Conservation (phyloP, 73 alveolate genomes). For the Tetrahymena elliotti region DNA sequence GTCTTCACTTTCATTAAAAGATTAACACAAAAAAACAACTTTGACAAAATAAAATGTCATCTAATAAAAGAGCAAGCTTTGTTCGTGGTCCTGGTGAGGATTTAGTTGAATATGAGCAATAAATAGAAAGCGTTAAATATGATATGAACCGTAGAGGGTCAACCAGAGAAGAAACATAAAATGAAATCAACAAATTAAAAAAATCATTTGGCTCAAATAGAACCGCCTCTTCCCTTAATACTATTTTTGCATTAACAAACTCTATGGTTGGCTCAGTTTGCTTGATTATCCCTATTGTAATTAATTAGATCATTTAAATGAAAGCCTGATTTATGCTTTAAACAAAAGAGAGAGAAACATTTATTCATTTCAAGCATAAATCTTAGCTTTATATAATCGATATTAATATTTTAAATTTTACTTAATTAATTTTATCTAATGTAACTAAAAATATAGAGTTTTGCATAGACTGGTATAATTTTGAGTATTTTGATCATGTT, state of each 20-base stretch:
- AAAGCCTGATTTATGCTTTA: neutral
- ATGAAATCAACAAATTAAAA: neutral
- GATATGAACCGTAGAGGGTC: neutral
- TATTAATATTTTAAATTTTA: too few species aligned
- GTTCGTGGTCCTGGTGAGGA: neutral
- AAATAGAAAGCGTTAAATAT: neutral
- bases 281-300: constrained; percentile 13
- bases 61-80: neutral
- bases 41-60: neutral
- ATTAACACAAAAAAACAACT: neutral
- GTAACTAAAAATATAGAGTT: neutral
- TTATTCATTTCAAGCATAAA: too few species aligned
- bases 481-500: constrained; percentile 14
- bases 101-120: neutral
- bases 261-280: constrained; percentile 44
- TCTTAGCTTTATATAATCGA: too few species aligned
- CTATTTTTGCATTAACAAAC: constrained; percentile 24
- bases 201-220: neutral
- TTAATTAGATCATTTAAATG: neutral
- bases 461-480: constrained; percentile 6
- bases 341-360: too few species aligned
- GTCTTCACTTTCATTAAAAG: neutral
- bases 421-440: too few species aligned
- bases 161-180: neutral
- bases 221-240: neutral